Evolutionary conservation across 2,329 filamentous ascomycete species (phyloP), one percentile per base, ranked within the genome.

Genomic region (Drechslerella dactyloides): DNA sequence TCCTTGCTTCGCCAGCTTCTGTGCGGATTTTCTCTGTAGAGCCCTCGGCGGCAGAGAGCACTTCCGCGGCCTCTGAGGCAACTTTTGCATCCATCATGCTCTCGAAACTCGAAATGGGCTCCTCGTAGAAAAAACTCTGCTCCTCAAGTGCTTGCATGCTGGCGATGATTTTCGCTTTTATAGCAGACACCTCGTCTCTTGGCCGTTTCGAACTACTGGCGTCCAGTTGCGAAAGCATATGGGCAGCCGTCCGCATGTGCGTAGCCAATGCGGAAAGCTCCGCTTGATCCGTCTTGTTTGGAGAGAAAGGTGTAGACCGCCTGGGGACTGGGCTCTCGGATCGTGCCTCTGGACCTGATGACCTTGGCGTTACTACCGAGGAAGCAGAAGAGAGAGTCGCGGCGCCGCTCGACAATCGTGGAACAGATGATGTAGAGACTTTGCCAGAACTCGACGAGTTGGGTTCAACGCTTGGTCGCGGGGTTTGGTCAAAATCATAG

Each of bases 121-220:
- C 89, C 1, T 86, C 81, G 27, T 76, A 75, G 55, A 91, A 87
- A 76, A 94, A 94, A 78, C 87, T 93, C 78, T 93, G 89, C 79
- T 94, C 91, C 79, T 94, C 90, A 7, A 94, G 81, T 75, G 85
- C 91, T 78, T 94, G 90, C 91, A 94, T 94, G 79, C 90, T 93
- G 1, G 90, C 90, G 76, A 94, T 94, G 74, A 94, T 94, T 80
- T 91, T 92, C 44, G 90, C 87, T 75, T 91, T 85, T 78, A 94
- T 94, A 6, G 90, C 89, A 17, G 90, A 90, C 2, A 94, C 90
- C 79, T 94, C 90, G 30, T 87, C 86, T 77, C 86, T 89, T 0
- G 90, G 90, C 35, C 90, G 84, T 80, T 93, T 94, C 27, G 90
- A 89, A 74, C 89, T 89, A 21, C 89, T 93, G 1, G 89, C 86